Evolutionary conservation across 345 rosid species (phyloP), one percentile per base, ranked within the genome.

Genomic region (Salix arbutifolia): DNA sequence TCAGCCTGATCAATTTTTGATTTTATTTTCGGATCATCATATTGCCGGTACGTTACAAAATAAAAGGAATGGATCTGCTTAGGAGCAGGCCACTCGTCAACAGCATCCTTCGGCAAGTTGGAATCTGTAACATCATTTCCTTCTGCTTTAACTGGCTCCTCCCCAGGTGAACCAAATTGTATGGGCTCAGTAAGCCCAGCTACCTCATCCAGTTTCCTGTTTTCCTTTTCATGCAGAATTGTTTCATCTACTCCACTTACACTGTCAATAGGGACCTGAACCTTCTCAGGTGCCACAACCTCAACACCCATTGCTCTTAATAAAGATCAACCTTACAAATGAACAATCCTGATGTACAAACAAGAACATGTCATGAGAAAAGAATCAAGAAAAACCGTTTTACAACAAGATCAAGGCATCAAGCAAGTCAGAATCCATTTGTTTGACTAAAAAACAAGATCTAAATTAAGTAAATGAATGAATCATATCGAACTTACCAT

Each of bases 31-130:
- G 98, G 98, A 79, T 93, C 97, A 2, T 84, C 88, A 48, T 78
- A 83, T 14, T 79, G 46, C 33, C 91, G 88, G 83, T 77, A 74
- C 69, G 83, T 90, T 12, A 90, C 86, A 79, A 93, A 85, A 86
- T 89, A 89, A 79, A 90, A 93, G 56, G 78, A 28, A 78, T 88
- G 91, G 77, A 88, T 85, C 90, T 89, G 89, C 82, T 73, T 82
- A 8, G 84, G 83, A 19, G 84, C 92, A 72, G 99, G 96, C 99
- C 99, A 95, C 78, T 95, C 98, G 21, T 86, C 96, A 13, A 50
- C 85, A 2, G 88, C 96, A 81, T 93, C 88, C 85, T 82, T 89
- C 0, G 92, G 98, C 56, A 81, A 79, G 66, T 83, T 86, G 76
- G 88, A 72, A 70, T 52, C 78, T 3, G 85, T 71, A 67, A 76